Conservation (phyloP, 2,329 filamentous ascomycete genomes). For the Diaporthe aspalathi region DNA sequence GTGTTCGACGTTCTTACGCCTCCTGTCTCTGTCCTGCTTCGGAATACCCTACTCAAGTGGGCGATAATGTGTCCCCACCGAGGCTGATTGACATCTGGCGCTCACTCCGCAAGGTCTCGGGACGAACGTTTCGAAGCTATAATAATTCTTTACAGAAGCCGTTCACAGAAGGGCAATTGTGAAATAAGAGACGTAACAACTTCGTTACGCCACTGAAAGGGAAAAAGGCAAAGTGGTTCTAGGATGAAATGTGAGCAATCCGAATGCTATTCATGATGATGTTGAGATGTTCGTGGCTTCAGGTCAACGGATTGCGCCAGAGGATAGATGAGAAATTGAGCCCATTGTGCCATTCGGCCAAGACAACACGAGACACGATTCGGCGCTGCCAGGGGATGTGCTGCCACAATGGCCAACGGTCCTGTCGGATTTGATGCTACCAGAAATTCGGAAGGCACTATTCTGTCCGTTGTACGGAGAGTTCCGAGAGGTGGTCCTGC, state of each 20-base stretch:
- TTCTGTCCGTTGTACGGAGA: neutral
- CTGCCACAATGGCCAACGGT: constrained; percentile 6
- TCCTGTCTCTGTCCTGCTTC: neutral
- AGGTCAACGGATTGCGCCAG: neutral
- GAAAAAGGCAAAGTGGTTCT: neutral
- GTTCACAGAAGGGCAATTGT: neutral
- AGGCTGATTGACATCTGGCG: neutral
- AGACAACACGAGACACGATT: constrained; percentile 14
- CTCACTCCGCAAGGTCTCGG: neutral
- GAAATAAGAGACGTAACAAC: neutral
- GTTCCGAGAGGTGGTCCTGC: constrained; percentile 23
- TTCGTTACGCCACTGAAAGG: neutral
- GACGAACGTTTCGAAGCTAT: no score
- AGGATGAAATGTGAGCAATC: neutral
- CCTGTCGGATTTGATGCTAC: neutral
- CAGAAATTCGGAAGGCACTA: neutral
- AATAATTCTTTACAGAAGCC: neutral
- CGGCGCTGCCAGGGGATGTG: constrained; percentile 16
- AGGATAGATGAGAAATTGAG: constrained; percentile 1
- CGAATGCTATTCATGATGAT: neutral
- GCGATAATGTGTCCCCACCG: neutral
- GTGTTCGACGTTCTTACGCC: neutral
- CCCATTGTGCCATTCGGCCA: constrained; percentile 4
- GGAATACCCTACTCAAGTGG: neutral
- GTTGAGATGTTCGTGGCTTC: neutral